A percentile compares a stretch with the other conserved stretches of the same genome.
Evolutionary conservation across 2,329 filamentous ascomycete species (phyloP).

Genomic region (Colletotrichum ledebouriae): DNA sequence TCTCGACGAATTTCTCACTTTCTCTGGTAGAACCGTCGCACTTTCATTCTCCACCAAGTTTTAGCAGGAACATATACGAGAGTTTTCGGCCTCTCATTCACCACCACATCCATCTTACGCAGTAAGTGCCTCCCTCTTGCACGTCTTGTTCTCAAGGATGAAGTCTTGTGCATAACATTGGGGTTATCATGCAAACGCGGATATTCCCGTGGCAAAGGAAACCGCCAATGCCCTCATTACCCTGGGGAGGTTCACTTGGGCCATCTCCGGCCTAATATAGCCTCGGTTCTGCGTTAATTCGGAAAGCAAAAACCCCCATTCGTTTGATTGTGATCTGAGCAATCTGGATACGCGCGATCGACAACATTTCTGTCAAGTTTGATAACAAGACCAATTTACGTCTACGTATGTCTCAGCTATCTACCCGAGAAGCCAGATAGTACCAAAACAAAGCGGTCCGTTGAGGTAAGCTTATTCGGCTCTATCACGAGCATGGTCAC

Average conservation of each 20-base stretch:
- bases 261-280: background rate
- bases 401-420: background rate
- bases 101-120: too few species aligned
- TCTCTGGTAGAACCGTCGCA: too few species aligned
- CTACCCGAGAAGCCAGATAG: background rate
- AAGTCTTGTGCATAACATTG: conserved; percentile 2
- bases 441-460: background rate
- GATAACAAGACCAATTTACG: conserved; percentile 4
- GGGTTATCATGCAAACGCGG: background rate
- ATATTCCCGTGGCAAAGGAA: background rate
- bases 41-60: too few species aligned
- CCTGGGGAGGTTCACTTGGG: background rate
- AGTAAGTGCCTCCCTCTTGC: background rate
- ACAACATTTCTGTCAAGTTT: conserved; percentile 2
- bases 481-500: background rate
- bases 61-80: too few species aligned
- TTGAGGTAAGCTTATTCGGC: conserved; percentile 9
- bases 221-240: conserved; percentile 8
- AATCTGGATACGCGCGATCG: background rate
- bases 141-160: conserved; percentile 1
- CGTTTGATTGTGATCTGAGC: too few species aligned
- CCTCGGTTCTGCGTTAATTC: too few species aligned
- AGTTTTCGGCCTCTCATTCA: background rate
- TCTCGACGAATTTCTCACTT: too few species aligned
- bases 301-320: too few species aligned